Evolutionary conservation across 306 rosid genomes (phyloP), one percentile per base, ranked within the genome.

Genomic region (Sophora flavescens): DNA sequence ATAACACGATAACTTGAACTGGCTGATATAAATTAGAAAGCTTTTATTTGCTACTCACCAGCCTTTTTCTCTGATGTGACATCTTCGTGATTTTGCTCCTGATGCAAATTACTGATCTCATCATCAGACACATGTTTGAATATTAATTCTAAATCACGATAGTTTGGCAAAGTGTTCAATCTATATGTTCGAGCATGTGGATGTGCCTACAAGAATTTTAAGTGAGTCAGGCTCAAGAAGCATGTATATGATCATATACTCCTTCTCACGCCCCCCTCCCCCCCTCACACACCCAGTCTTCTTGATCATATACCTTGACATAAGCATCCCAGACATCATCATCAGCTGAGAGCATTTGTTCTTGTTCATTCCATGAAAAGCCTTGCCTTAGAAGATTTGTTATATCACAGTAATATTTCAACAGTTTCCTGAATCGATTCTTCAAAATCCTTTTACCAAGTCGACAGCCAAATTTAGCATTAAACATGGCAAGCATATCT

Each of bases 331-430:
- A 91, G 68, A 81, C 81, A 69, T 64, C 82, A 73, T 88, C 88
- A 80, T 88, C 92, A 58, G 94, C 97, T 10, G 64, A 77, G 57
- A 89, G 65, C 86, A 86, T 89, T 78, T 62, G 88, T 15, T 69
- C 86, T 42, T 76, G 75, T 87, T 86, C 92, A 86, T 88, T 82
- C 97, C 92, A 91, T 26, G 74, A 87, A 86, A 91, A 87, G 32
- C 89, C 94, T 54, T 86, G 84, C 72, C 78, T 84, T 35, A 89
- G 66, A 79, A 91, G 80, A 72, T 63, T 33, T 45, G 75, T 88
- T 58, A 86, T 81, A 54, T 89, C 97, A 12, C 74, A 58, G 79
- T 83, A 89, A 68, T 85, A 89, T 70, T 91, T 87, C 78, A 79
- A 83, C 75, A 91, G 59, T 84, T 89, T 91, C 86, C 86, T 88